Percentiles rank a stretch among this genome's conserved stretches.
phyloP scores from a whole-genome alignment of 2,329 filamentous ascomycete genomes.

The Mariannaea sp. region DNA sequence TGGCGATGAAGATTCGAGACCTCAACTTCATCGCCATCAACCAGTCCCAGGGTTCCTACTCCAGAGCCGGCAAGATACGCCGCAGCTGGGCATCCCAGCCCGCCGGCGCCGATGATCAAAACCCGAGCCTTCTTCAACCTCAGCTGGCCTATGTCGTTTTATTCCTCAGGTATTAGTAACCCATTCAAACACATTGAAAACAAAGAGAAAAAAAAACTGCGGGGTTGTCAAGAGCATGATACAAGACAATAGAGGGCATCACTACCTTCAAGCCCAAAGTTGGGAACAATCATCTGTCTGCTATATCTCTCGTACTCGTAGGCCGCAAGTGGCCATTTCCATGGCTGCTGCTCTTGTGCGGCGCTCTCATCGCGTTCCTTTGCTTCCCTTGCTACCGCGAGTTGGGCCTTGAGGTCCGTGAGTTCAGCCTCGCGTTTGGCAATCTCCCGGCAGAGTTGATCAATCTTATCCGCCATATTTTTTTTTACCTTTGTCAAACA shows the following conservation, averaged over 20 bases:
- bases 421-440: slow-evolving; percentile 54
- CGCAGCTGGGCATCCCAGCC: slow-evolving; percentile 88
- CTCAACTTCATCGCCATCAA: slow-evolving; percentile 89
- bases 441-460: slow-evolving; percentile 54
- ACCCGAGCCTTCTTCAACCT: slow-evolving; percentile 71
- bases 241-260: too few relatives aligned
- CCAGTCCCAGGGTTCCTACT: slow-evolving; percentile 78
- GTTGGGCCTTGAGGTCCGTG: slow-evolving; percentile 49
- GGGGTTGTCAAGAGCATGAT: too few relatives aligned
- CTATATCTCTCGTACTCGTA: slow-evolving; percentile 88
- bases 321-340: slow-evolving; percentile 70
- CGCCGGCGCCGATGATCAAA: slow-evolving; percentile 84
- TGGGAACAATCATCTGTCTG: slow-evolving; percentile 85
- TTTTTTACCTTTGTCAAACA: too few relatives aligned
- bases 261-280: slow-evolving; percentile 75
- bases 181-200: too few relatives aligned
- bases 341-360: slow-evolving; percentile 31
- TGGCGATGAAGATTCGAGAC: slow-evolving; percentile 91
- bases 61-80: slow-evolving; percentile 92
- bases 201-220: not conserved
- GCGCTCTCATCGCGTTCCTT: slow-evolving; percentile 21
- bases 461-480: slow-evolving; percentile 48
- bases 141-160: slow-evolving; percentile 70
- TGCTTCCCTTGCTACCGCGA: slow-evolving; percentile 49
- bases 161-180: slow-evolving; percentile 1